Base-by-base conservation (phyloP, 2,329 filamentous ascomycete species). In the Emmonsia crescens region DNA sequence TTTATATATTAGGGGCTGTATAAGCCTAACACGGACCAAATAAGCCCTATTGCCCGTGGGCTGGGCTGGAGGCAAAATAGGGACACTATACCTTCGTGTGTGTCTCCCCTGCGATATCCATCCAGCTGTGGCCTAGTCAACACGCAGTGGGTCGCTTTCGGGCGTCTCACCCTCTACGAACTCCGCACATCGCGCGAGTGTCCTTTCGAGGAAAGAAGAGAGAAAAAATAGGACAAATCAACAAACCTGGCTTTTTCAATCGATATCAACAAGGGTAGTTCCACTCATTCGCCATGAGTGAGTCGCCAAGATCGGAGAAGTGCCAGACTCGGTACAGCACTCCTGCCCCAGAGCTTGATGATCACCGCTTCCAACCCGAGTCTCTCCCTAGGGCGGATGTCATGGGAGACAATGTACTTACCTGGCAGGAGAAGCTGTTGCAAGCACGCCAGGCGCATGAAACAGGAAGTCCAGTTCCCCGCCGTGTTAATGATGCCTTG, bases 341-440 rank as follows among this genome's bases (percentile, higher is more conserved):
- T 19, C 82, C 83, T 42, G 82, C 83, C 62, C 82, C 82, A 67
- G 82, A 86, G 66, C 82, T 96, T 56, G 91, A 96, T 72, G 91
- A 96, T 73, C 92, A 96, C 77, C 88, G 91, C 71, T 84, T 71
- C 69, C 72, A 71, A 69, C 63, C 78, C 72, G 66, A 78, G 70
- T 67, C 69, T 61, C 66, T 68, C 51, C 68, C 71, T 19, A 69
- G 69, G 62, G 69, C 70, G 62, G 71, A 74, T 62, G 67, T 67
- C 52, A 69, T 66, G 71, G 74, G 76, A n/a, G 77, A 79, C 61
- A 77, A 77, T 40, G 74, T 81, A 12, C 80, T 80, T 46, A 44
- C 10, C 16, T 57, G 55, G 55, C 55, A 57, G 55, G 55, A 57
- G 5, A 44, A 57, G 55, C 33, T 57, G 27, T 12, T 44, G 24